These are phyloP conservation scores for Aulographum hederae DNA, from an alignment of 2,329 filamentous ascomycete species.

Conservation along the genomic window DNA sequence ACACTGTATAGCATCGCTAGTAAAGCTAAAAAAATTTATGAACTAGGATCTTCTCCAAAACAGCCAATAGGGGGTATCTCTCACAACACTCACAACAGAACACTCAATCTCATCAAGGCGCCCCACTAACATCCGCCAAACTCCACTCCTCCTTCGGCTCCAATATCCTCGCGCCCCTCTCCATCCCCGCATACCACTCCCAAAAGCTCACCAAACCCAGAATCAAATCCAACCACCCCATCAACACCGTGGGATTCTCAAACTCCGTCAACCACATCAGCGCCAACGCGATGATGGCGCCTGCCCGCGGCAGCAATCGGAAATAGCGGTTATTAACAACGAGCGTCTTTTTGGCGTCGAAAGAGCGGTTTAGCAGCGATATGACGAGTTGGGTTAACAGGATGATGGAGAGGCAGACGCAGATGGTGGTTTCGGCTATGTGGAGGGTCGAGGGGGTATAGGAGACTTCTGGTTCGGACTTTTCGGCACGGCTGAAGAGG, in stretches of 20 bases:
- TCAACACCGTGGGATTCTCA: not conserved
- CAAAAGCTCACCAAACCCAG: conserved; percentile 1
- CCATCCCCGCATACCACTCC: conserved; percentile 2
- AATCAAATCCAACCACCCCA: not conserved
- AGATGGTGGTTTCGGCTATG: no score
- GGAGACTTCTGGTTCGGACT: no score
- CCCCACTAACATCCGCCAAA: conserved; percentile 2
- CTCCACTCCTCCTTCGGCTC: conserved; percentile 3
- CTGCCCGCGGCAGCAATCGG: conserved; percentile 4
- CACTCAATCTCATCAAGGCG: conserved; percentile 1
- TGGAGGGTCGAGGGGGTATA: no score
- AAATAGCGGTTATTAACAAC: conserved; percentile 6
- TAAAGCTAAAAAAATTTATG: no score
- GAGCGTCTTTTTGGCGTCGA: conserved; percentile 5
- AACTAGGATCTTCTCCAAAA: no score
- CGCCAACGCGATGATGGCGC: not conserved
- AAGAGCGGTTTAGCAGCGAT: conserved; percentile 5
- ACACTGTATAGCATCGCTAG: no score
- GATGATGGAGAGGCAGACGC: conserved; percentile 2
- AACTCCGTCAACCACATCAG: not conserved
- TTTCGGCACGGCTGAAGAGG: no score
- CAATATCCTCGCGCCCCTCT: conserved; percentile 1
- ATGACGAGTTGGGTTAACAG: conserved; percentile 3
- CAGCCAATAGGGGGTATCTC: no score
- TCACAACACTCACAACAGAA: no score